A percentile compares a stretch with the other conserved stretches of the same genome.
These are phyloP conservation scores for Saprolegnia parasitica DNA, from an alignment of 352 stramenopile genomes.

Conservation along the genomic window DNA sequence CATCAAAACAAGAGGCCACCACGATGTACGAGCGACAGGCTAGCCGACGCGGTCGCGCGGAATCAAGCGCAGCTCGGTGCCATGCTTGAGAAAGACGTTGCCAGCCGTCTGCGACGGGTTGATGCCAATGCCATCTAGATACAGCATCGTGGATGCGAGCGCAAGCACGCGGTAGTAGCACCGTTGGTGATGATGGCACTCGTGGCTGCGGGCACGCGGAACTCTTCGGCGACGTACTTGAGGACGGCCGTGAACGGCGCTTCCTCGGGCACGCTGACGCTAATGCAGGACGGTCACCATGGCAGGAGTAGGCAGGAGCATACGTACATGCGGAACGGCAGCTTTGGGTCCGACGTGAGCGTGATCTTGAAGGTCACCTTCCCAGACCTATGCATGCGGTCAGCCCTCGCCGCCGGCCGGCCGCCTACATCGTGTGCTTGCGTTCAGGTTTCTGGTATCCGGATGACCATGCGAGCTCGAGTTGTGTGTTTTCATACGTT, in stretches of 20 bases:
- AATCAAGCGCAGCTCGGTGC: constrained; percentile 77
- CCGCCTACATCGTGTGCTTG: not conserved
- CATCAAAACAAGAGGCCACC: too few species aligned
- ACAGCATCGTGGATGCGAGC: not conserved
- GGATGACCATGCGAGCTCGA: not conserved
- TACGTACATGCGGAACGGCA: constrained; percentile 70
- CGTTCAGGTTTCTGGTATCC: not conserved
- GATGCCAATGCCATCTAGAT: constrained; percentile 76
- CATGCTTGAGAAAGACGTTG: constrained; percentile 83
- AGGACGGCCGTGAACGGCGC: constrained; percentile 79
- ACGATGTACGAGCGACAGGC: too few species aligned
- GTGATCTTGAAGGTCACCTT: constrained; percentile 87
- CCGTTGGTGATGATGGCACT: constrained; percentile 87
- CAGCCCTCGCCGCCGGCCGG: not conserved
- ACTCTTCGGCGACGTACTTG: constrained; percentile 84
- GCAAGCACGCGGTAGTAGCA: constrained; percentile 31
- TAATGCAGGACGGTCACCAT: constrained; percentile 28
- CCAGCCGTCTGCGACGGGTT: constrained; percentile 78
- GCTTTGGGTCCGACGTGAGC: constrained; percentile 81
- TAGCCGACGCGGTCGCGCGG: constrained; percentile 69
- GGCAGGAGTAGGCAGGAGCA: not conserved
- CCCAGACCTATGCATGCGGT: not conserved
- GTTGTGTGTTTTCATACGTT: too few species aligned
- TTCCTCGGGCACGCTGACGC: constrained; percentile 74
- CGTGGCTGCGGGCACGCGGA: constrained; percentile 68